Percentiles rank a stretch among this genome's conserved stretches.
Evolutionary conservation across 495 filamentous ascomycete genomes (phyloP).

Genomic region (Xylaria acuta): DNA sequence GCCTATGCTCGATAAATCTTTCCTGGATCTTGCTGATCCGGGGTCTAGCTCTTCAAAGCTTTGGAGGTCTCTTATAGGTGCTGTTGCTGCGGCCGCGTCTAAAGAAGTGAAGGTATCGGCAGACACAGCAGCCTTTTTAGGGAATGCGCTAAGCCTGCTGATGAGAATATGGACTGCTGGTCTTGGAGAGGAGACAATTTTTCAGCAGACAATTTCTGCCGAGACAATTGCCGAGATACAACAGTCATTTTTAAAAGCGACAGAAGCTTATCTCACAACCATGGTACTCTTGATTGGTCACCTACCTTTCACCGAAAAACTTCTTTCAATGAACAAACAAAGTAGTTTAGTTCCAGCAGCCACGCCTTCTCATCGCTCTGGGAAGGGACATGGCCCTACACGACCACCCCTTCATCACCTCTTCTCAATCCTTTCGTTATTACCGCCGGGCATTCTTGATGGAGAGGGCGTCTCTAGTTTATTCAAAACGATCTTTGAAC

Average conservation of each 20-base stretch:
- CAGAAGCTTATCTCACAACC: slow-evolving; percentile 63
- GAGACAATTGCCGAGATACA: slow-evolving; percentile 22
- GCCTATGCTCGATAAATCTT: slow-evolving; percentile 63
- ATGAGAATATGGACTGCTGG: slow-evolving; percentile 68
- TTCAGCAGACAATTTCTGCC: too few species aligned
- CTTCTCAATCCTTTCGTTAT: slow-evolving; percentile 53
- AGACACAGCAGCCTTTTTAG: slow-evolving; percentile 80
- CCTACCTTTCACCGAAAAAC: slow-evolving; percentile 80
- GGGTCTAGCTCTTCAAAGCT: slow-evolving; percentile 60
- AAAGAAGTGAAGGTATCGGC: slow-evolving; percentile 90
- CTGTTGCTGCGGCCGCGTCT: slow-evolving; percentile 76
- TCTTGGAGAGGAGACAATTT: slow-evolving; percentile 28
- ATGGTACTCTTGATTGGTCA: slow-evolving; percentile 71
- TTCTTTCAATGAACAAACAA: slow-evolving; percentile 56
- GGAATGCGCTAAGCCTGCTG: slow-evolving; percentile 70
- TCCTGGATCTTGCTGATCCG: slow-evolving; percentile 54
- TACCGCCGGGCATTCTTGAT: slow-evolving; percentile 50
- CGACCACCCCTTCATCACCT: slow-evolving; percentile 57
- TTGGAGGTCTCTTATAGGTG: slow-evolving; percentile 72
- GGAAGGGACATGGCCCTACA: slow-evolving; percentile 44
- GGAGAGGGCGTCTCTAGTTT: slow-evolving; percentile 51
- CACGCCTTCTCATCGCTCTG: slow-evolving; percentile 60
- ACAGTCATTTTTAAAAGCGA: slow-evolving; percentile 65
- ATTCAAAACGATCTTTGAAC: slow-evolving; percentile 49
- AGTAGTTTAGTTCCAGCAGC: slow-evolving; percentile 48